Conservation (phyloP, 345 rosid species). For the Mangifera indica region DNA sequence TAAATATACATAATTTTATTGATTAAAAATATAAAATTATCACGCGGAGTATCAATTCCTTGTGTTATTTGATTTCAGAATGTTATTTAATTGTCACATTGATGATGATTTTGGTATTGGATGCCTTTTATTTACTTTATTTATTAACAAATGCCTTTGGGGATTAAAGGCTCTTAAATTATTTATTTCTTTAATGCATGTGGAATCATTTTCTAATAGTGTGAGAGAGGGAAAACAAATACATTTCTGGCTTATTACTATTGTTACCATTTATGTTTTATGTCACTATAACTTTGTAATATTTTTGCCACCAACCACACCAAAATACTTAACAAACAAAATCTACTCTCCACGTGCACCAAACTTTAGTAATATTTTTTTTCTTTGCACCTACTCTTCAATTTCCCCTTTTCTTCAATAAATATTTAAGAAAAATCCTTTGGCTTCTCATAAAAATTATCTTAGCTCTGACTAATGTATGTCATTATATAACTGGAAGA, state of each 20-base stretch:
- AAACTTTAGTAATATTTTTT: background rate
- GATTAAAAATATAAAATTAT: slow-evolving; percentile 1
- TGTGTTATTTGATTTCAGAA: background rate
- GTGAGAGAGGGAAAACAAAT: no score
- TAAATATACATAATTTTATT: no score
- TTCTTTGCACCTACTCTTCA: background rate
- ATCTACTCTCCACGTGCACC: background rate
- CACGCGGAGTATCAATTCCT: background rate
- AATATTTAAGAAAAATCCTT: no score
- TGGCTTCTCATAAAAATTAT: no score
- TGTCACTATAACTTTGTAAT: background rate
- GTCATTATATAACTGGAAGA: no score
- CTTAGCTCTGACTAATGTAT: no score
- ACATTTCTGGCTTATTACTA: background rate
- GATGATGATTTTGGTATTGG: slow-evolving; percentile 1
- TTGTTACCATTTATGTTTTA: background rate
- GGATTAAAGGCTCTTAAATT: no score
- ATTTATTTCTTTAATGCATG: no score
- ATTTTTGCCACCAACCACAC: background rate
- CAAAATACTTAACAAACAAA: no score
- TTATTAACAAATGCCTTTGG: no score
- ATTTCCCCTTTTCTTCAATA: background rate
- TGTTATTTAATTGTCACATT: background rate
- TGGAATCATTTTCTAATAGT: no score
- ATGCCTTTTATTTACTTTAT: background rate